Conservation (phyloP, 2,329 filamentous ascomycete genomes). For the Septoria petroselini region DNA sequence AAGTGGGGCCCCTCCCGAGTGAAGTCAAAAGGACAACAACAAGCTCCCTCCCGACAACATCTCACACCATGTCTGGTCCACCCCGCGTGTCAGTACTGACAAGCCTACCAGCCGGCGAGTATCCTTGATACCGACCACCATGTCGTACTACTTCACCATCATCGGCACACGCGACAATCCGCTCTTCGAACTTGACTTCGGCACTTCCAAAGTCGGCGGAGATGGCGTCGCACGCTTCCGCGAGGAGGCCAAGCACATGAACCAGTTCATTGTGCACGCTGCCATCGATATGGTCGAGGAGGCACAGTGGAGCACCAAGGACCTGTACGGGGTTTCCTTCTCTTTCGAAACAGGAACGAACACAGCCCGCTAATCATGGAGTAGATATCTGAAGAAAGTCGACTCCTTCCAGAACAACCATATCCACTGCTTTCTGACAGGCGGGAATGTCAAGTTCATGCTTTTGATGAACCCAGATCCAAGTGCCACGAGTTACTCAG, state of each 20-base stretch:
- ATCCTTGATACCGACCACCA: slow-evolving; percentile 39
- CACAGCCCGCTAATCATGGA: not conserved
- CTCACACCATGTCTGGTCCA: not conserved
- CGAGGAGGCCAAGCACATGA: slow-evolving; percentile 85
- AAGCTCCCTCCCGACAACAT: not conserved
- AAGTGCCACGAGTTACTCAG: slow-evolving; percentile 35
- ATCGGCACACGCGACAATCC: slow-evolving; percentile 94
- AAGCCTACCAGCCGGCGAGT: too few relatives aligned
- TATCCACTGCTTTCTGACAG: slow-evolving; percentile 87
- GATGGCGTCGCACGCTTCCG: slow-evolving; percentile 87
- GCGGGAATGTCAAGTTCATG: slow-evolving; percentile 87
- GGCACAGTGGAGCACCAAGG: slow-evolving; percentile 83
- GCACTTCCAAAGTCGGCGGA: slow-evolving; percentile 91
- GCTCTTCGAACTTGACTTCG: slow-evolving; percentile 95
- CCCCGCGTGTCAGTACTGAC: not conserved
- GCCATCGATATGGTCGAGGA: slow-evolving; percentile 94
- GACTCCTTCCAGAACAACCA: slow-evolving; percentile 97
- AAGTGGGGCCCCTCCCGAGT: too few relatives aligned
- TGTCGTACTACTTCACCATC: slow-evolving; percentile 99
- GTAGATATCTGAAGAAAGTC: slow-evolving; percentile 90
- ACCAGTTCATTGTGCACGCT: slow-evolving; percentile 95
- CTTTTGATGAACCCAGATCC: slow-evolving; percentile 78
- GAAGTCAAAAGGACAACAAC: not conserved
- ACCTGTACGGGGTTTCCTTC: slow-evolving; percentile 62
- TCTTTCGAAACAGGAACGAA: not conserved